Evolutionary conservation across 2,329 filamentous ascomycete species (phyloP).

Genomic region (Emericellopsis cladophorae): DNA sequence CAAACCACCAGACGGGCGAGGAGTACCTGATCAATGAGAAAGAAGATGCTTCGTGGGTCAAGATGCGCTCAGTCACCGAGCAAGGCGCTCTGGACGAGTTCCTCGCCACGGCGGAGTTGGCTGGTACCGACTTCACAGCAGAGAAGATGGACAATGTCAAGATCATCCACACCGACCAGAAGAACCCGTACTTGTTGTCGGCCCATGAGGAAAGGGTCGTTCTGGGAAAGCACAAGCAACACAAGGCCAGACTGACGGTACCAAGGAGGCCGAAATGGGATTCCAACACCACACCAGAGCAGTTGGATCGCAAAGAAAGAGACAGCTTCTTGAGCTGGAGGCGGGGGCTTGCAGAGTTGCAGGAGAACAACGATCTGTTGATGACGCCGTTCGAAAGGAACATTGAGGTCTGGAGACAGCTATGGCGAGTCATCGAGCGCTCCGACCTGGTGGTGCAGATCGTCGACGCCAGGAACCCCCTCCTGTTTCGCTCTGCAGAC

Average conservation of each 20-base stretch:
- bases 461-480: conserved; percentile 88
- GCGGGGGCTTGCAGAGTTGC: conserved; percentile 77
- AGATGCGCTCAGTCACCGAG: conserved; percentile 98
- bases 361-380: conserved; percentile 85
- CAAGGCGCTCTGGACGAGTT: conserved; percentile 96
- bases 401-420: conserved; percentile 90
- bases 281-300: conserved; percentile 64
- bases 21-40: conserved; percentile 85
- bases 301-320: conserved; percentile 69
- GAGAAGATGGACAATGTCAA: conserved; percentile 99
- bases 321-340: conserved; percentile 80
- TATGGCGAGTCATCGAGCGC: conserved; percentile 96
- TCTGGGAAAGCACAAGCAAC: conserved; percentile 70
- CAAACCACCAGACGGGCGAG: conserved; percentile 70
- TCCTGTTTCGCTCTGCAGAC: conserved; percentile 90
- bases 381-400: conserved; percentile 99
- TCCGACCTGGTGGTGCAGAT: conserved; percentile 96
- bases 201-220: conserved; percentile 69
- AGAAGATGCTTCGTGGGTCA: conserved; percentile 91
- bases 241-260: conserved; percentile 70
- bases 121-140: conserved; percentile 96
- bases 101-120: conserved; percentile 84
- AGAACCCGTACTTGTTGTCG: conserved; percentile 86
- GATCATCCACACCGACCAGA: conserved; percentile 93
- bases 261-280: conserved; percentile 87